These are phyloP conservation scores for Hygrophorus pudorinus DNA, from an alignment of 768 basidiomycete species.

Conservation along the genomic window DNA sequence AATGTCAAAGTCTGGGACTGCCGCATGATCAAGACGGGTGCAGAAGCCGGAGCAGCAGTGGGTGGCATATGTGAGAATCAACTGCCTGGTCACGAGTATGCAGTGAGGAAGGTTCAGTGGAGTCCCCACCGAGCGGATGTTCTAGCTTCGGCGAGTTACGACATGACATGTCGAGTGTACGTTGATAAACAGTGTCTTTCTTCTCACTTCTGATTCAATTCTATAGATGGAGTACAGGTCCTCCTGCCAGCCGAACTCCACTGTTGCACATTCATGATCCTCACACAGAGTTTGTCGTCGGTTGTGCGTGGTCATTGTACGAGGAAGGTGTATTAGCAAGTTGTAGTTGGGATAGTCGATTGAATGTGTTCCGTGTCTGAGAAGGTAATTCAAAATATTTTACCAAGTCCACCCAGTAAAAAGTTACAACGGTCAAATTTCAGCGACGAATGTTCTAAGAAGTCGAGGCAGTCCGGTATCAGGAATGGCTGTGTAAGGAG, in stretches of 20 bases:
- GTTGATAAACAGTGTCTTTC: conserved; percentile 19
- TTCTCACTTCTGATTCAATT: conserved; percentile 2
- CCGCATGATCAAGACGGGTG: conserved; percentile 63
- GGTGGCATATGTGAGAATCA: conserved; percentile 66
- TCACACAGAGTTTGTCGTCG: conserved; percentile 94
- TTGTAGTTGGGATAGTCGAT: conserved; percentile 85
- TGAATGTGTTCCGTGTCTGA: conserved; percentile 65
- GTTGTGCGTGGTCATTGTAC: conserved; percentile 85
- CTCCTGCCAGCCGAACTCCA: conserved; percentile 37
- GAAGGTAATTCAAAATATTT: too few species aligned
- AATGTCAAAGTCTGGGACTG: conserved; percentile 76
- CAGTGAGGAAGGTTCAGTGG: conserved; percentile 85
- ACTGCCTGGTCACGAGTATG: conserved; percentile 81
- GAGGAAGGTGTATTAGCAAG: conserved; percentile 82
- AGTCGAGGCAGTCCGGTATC: too few species aligned
- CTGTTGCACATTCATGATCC: conserved; percentile 68
- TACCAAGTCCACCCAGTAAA: too few species aligned
- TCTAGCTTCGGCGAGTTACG: conserved; percentile 69
- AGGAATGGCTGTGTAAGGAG: too few species aligned
- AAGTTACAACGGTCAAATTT: too few species aligned
- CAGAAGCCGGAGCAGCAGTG: conserved; percentile 30
- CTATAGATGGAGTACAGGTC: conserved; percentile 65
- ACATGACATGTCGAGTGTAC: conserved; percentile 92
- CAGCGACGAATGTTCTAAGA: too few species aligned
- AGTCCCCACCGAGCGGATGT: conserved; percentile 68